phyloP scores from a whole-genome alignment of 371 early-diverging fungal genomes.

The Saksenaea vasiformis region DNA sequence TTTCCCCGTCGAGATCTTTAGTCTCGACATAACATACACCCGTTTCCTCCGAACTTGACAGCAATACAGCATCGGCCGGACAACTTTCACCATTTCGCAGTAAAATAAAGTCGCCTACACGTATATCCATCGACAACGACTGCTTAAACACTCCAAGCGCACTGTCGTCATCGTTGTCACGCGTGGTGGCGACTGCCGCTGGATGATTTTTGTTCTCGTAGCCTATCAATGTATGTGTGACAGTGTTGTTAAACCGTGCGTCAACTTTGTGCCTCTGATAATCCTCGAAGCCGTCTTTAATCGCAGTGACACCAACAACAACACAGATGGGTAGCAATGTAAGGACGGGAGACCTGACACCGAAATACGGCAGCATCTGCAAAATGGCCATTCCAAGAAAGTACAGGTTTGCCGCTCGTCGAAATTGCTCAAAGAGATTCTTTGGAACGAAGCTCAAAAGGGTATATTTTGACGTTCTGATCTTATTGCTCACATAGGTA shows the following conservation, averaged over 20 bases:
- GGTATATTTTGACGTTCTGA: slow-evolving; percentile 94
- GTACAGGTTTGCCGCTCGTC: slow-evolving; percentile 95
- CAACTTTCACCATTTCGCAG: slow-evolving; percentile 83
- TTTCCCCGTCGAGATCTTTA: slow-evolving; percentile 96
- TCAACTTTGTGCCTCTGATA: slow-evolving; percentile 92
- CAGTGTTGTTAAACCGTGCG: slow-evolving; percentile 79
- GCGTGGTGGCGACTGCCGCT: neutral
- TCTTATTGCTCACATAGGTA: slow-evolving; percentile 62
- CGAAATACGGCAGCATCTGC: slow-evolving; percentile 82
- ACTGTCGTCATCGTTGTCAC: neutral
- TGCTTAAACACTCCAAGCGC: slow-evolving; percentile 24
- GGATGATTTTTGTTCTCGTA: slow-evolving; percentile 77
- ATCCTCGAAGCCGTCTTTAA: slow-evolving; percentile 98
- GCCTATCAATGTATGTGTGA: slow-evolving; percentile 69
- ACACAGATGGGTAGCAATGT: slow-evolving; percentile 88
- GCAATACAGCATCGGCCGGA: slow-evolving; percentile 89
- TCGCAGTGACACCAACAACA: slow-evolving; percentile 86
- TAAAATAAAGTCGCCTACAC: slow-evolving; percentile 91
- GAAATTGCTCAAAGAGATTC: slow-evolving; percentile 96
- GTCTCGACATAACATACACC: slow-evolving; percentile 91
- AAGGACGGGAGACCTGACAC: slow-evolving; percentile 69
- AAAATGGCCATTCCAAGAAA: slow-evolving; percentile 94
- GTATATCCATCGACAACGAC: slow-evolving; percentile 61
- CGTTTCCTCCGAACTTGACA: slow-evolving; percentile 77
- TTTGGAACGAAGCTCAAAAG: slow-evolving; percentile 90